Base-by-base conservation (phyloP, 192 early-diverging fungal species). In the Coemansia sp. region DNA sequence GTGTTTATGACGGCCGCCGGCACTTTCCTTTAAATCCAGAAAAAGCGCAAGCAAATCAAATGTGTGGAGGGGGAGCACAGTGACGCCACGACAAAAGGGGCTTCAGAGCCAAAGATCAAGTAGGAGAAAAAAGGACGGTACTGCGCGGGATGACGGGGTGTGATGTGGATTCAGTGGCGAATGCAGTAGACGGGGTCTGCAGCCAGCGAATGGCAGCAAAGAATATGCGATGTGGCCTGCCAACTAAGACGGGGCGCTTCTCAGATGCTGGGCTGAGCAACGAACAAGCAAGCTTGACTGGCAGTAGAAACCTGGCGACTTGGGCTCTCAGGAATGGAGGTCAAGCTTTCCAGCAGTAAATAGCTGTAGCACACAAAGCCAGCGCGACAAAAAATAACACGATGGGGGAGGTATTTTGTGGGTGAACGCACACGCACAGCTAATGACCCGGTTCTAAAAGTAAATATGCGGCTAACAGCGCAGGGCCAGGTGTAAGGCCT, bases 21-120 rank as follows among this genome's bases (percentile, higher is more conserved):
- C 48, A 17, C 48, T 49, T n/a, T 8, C 7, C 19, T 19, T 53
- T 53, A 26, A 53, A 51, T 8, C 50, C 23, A 25, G 11, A 45
- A 23, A 59, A 10, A 22, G 49, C 8, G 49, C 49, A 51, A 23
- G 49, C 49, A 23, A 23, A 51, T 23, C 19, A 31, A 45, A 59
- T 59, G 57, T 43, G 57, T 59, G 57, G 57, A 59, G 57, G 41
- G 21, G n/a, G n/a, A 59, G 39, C 57, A 59, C 57, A 59, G 57
- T 59, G 57, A 59, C 57, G 57, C 57, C 57, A 59, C 57, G 57
- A 21, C 55, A 37, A 26, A 22, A 57, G 19, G n/a, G 35, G 29
- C 35, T 57, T 57, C 29, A 27, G 29, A 57, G 55, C 55, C 21
- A 57, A 57, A 22, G 55, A 57, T 57, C 55, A 39, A 64, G 61